Conservation (phyloP, 2,329 filamentous ascomycete genomes). For the Escovopsis sp. region DNA sequence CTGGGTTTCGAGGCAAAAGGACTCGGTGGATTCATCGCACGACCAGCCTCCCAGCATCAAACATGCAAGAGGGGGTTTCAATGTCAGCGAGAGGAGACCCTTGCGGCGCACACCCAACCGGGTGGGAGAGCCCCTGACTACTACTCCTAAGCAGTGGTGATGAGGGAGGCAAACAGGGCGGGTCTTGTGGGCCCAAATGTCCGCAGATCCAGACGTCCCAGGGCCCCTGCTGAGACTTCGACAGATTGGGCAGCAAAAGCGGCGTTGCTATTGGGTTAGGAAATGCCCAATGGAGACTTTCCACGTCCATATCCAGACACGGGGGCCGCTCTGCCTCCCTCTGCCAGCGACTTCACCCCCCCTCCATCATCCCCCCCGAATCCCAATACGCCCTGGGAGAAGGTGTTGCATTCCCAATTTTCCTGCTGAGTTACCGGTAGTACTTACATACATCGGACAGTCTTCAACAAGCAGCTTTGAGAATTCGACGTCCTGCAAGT, state of each 20-base stretch:
- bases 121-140: too few species aligned
- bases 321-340: slow-evolving; percentile 2
- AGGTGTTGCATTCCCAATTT: too few species aligned
- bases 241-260: slow-evolving; percentile 12
- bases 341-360: too few species aligned
- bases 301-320: slow-evolving; percentile 4
- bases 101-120: too few species aligned
- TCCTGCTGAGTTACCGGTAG: too few species aligned
- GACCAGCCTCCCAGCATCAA: not conserved
- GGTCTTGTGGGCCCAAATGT: not conserved
- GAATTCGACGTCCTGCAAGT: too few species aligned
- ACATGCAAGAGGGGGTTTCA: not conserved
- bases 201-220: not conserved
- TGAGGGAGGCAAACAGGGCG: not conserved
- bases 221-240: not conserved
- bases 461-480: too few species aligned
- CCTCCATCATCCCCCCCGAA: too few species aligned
- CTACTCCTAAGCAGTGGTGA: not conserved
- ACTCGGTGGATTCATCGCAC: too few species aligned
- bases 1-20: not conserved
- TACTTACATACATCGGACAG: too few species aligned
- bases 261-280: not conserved
- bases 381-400: too few species aligned
- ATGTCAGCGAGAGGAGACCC: not conserved
- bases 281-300: slow-evolving; percentile 6